phyloP scores from a whole-genome alignment of 208 protist genomes.

The Crithidia acanthocephali region DNA sequence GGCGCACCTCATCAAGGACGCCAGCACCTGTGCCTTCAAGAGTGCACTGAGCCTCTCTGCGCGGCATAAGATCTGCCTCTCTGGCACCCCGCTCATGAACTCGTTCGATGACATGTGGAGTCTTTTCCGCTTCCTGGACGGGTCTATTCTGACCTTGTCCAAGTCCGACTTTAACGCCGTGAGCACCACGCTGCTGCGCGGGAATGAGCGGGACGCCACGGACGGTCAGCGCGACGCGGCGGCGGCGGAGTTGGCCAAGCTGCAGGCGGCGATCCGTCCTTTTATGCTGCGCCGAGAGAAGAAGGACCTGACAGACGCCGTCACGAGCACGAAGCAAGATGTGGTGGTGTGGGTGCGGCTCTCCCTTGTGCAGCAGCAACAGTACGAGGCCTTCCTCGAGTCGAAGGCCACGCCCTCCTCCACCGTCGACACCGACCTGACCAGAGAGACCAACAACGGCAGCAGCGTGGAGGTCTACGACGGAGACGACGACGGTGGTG shows the following conservation, averaged over 20 bases:
- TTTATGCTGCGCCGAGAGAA: conserved; percentile 88
- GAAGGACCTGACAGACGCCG: conserved; percentile 34
- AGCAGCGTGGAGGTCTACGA: no score
- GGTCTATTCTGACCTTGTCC: conserved; percentile 47
- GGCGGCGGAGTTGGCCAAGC: conserved; percentile 40
- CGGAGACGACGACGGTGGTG: neutral
- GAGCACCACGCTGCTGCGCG: conserved; percentile 62
- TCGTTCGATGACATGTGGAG: conserved; percentile 87
- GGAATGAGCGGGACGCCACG: conserved; percentile 81
- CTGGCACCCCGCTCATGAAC: conserved; percentile 89
- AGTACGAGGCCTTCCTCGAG: conserved; percentile 69
- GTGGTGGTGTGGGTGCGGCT: conserved; percentile 81
- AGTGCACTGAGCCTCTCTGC: conserved; percentile 63
- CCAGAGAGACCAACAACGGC: neutral
- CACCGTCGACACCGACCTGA: neutral
- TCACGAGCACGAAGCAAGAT: conserved; percentile 63
- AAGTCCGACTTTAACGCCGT: conserved; percentile 47
- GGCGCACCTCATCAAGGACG: conserved; percentile 83
- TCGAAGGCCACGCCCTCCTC: conserved; percentile 20
- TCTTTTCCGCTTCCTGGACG: conserved; percentile 83
- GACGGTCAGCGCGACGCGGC: conserved; percentile 42
- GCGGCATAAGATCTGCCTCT: conserved; percentile 81
- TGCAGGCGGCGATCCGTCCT: conserved; percentile 63
- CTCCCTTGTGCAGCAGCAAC: conserved; percentile 52
- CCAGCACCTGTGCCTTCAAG: conserved; percentile 59